Conservation (phyloP, 768 basidiomycete species). For the Russula olivacea region DNA sequence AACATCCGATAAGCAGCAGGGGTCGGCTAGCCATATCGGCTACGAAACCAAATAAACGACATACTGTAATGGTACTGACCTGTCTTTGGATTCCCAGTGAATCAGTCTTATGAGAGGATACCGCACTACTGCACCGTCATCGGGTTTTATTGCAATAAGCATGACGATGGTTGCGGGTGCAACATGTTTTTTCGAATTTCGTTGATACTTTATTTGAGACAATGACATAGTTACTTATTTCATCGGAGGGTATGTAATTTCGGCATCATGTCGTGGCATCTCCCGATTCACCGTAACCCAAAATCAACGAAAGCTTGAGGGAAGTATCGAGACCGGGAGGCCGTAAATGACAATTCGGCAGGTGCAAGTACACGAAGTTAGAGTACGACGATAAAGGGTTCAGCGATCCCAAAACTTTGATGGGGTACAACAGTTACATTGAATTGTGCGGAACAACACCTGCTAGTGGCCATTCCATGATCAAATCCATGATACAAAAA, state of each 20-base stretch:
- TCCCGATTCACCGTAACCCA: background rate
- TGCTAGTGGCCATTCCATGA: background rate
- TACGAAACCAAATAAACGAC: background rate
- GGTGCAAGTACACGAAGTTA: background rate
- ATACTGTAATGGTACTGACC: background rate
- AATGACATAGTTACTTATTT: background rate
- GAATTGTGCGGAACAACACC: background rate
- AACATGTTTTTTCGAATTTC: background rate
- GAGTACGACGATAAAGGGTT: background rate
- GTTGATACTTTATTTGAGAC: background rate
- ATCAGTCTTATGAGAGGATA: background rate
- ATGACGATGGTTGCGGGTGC: background rate
- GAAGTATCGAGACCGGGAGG: background rate
- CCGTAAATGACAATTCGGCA: background rate
- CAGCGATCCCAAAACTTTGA: too few relatives aligned
- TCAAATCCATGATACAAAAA: background rate
- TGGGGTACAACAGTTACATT: background rate
- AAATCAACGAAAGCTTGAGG: background rate
- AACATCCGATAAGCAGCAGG: conserved; percentile 3
- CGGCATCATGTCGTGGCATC: background rate
- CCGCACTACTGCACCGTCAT: background rate
- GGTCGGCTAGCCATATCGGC: background rate
- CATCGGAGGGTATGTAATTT: background rate
- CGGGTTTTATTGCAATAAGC: background rate
- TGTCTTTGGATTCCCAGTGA: background rate